These are phyloP conservation scores for Sextonia rubra DNA, from an alignment of 164 flowering plant genomes.

Conservation along the genomic window DNA sequence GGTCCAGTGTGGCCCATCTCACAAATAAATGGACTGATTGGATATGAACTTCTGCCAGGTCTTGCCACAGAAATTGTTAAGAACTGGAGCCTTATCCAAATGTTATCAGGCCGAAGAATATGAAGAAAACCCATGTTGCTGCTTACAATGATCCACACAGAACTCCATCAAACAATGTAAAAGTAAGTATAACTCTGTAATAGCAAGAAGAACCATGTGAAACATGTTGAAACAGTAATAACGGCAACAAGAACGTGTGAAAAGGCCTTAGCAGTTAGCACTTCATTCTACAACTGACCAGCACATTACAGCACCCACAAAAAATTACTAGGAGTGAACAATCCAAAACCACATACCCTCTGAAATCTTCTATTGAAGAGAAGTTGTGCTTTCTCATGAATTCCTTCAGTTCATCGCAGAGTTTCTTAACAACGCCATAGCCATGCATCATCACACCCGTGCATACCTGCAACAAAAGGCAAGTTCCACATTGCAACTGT, in stretches of 20 bases:
- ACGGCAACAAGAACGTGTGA: no score
- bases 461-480: constrained; percentile 56
- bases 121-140: no score
- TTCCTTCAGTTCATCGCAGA: constrained; percentile 77
- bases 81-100: not conserved
- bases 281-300: no score
- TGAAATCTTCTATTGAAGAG: constrained; percentile 83
- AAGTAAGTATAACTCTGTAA: not conserved
- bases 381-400: constrained; percentile 93
- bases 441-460: constrained; percentile 99
- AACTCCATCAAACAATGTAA: not conserved
- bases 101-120: not conserved
- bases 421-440: constrained; percentile 76
- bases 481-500: not conserved
- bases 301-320: no score
- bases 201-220: not conserved
- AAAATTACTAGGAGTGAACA: no score
- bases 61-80: not conserved
- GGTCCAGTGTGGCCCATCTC: not conserved
- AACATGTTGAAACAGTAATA: no score
- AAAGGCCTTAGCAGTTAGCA: no score
- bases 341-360: constrained; percentile 49
- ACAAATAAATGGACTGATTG: no score
- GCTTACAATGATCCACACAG: no score
- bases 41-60: not conserved